Evolutionary conservation across 768 basidiomycete genomes (phyloP).

Genomic region (Pluteus cervinus): DNA sequence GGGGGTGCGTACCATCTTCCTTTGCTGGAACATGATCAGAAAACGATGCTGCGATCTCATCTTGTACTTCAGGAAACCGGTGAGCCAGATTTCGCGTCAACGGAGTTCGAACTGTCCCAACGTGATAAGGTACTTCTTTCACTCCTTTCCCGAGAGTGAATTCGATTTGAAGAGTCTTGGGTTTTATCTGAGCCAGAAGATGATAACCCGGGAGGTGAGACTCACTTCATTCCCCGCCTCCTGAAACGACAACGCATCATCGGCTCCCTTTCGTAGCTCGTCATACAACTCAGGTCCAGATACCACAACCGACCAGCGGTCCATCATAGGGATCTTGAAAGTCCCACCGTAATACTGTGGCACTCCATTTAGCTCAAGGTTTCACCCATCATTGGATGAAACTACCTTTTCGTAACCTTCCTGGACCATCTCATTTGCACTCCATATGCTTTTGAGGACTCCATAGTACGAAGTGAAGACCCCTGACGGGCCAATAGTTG

Average conservation of each 20-base stretch:
- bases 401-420: conserved; percentile 27
- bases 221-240: conserved; percentile 27
- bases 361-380: neutral
- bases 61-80: conserved; percentile 18
- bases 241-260: conserved; percentile 37
- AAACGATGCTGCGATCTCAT: conserved; percentile 17
- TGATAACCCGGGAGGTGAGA: neutral
- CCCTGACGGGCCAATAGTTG: conserved; percentile 29
- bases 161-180: conserved; percentile 25
- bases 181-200: neutral
- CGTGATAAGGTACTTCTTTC: conserved; percentile 15
- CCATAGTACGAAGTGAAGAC: conserved; percentile 25
- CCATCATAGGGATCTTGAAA: conserved; percentile 38
- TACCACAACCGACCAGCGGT: conserved; percentile 40
- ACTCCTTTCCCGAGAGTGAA: conserved; percentile 26
- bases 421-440: conserved; percentile 19
- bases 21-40: conserved; percentile 11
- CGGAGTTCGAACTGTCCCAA: conserved; percentile 17
- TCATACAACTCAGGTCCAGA: conserved; percentile 34
- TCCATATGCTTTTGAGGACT: conserved; percentile 17
- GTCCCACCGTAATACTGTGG: conserved; percentile 17
- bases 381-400: neutral
- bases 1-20: neutral
- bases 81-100: conserved; percentile 22
- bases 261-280: conserved; percentile 39